Evolutionary conservation across 2,329 filamentous ascomycete genomes (phyloP), one percentile per base, ranked within the genome.

Genomic region (Macroventuria anomochaeta): DNA sequence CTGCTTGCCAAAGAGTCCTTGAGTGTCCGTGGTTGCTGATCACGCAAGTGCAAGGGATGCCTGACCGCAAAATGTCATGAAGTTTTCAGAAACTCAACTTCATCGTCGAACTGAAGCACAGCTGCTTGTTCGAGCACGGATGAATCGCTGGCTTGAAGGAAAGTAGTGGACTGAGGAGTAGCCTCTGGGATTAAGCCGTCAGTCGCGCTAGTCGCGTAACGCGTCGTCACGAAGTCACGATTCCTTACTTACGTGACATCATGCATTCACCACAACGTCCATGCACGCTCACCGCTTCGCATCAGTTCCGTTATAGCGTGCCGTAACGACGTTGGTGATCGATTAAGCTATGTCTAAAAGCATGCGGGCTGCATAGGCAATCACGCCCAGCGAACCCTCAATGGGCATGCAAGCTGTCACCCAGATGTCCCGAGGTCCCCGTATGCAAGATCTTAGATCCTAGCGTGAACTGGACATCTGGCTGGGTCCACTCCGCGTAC

Each of bases 211-310:
- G 33, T 39, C 49, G 42, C 49, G 49, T 41, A 41, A 51, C 41
- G 29, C 41, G 48, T 41, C 36, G n/a, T 53, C 42, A 53, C 42
- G 50, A 42, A 47, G 43, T 53, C 41, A 53, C 49, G 49, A 33
- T 42, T 31, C 3, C 3, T 28, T 4, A 37, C 31, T 42, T 26
- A 12, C 0, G 26, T 53, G 49, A 53, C 49, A 53, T 53, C 36
- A 53, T 46, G 15, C 21, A 41, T 20, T 12, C n/a, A 38, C 23
- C 13, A 33, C 31, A 38, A 33, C 26, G 18, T 28, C 39, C 13
- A 34, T 32, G 10, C 3, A 28, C 11, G 13, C 26, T 33, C n/a
- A 28, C 7, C 8, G 17, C 21, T 20, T 37, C 25, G 5, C 10
- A 18, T 18, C 11, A 37, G n/a, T 23, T 13, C 34, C 6, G 17